Evolutionary conservation across 306 rosid genomes (phyloP).

Genomic region (Rubus parviflorus): DNA sequence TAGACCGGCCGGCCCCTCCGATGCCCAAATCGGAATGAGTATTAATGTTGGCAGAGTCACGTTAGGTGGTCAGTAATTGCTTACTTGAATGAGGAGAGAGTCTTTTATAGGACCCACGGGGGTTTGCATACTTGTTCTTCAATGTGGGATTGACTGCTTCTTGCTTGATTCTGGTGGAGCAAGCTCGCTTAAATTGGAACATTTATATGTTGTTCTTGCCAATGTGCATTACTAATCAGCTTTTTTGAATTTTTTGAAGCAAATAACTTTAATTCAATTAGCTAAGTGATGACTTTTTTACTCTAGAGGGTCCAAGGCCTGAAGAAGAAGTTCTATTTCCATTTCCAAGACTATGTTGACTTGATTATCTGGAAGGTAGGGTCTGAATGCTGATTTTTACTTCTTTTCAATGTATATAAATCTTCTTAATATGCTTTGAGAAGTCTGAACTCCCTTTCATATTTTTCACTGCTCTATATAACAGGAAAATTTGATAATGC

Average conservation of each 20-base stretch:
- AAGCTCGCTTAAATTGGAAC: neutral
- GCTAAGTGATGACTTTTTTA: conserved; percentile 30
- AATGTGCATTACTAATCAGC: neutral
- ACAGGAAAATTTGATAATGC: conserved; percentile 11
- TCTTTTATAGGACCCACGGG: too few species aligned
- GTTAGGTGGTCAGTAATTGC: too few species aligned
- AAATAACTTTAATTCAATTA: conserved; percentile 17
- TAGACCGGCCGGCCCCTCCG: too few species aligned
- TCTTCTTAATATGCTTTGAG: conserved; percentile 21
- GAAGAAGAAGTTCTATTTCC: conserved; percentile 89
- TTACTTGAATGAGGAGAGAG: too few species aligned
- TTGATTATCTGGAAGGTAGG: conserved; percentile 92
- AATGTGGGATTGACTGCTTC: too few species aligned
- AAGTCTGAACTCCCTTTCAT: conserved; percentile 30
- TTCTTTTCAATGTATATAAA: neutral
- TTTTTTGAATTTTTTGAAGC: neutral
- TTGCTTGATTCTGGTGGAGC: neutral
- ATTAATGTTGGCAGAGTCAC: too few species aligned
- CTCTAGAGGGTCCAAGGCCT: conserved; percentile 76
- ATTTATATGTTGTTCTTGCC: neutral
- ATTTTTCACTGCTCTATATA: conserved; percentile 11
- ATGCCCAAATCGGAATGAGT: too few species aligned
- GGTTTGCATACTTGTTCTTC: too few species aligned
- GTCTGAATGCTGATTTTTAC: conserved; percentile 5
- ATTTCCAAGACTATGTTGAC: conserved; percentile 90